A percentile compares a stretch with the other conserved stretches of the same genome.
Conservation (phyloP, 140 eudicot genomes). For the Flaveria floridana region DNA sequence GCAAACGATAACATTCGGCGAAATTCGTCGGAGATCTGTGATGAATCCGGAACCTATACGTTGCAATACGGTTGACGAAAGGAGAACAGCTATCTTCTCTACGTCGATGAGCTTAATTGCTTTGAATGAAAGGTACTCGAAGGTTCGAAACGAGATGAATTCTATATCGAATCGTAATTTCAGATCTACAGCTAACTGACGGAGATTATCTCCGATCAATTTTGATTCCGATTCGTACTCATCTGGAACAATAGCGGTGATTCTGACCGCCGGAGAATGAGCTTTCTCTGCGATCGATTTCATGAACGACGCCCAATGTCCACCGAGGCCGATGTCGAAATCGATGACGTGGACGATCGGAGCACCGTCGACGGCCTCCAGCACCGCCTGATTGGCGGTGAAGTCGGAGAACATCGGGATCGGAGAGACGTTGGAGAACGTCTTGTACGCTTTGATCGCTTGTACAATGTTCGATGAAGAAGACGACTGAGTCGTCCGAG, state of each 20-base stretch:
- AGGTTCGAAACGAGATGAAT: slow-evolving; percentile 55
- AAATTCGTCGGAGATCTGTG: slow-evolving; percentile 55
- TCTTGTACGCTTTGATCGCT: slow-evolving; percentile 68
- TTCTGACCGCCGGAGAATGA: slow-evolving; percentile 52
- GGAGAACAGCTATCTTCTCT: slow-evolving; percentile 62
- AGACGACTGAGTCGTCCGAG: slow-evolving; percentile 46
- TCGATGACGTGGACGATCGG: slow-evolving; percentile 74
- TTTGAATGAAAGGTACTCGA: slow-evolving; percentile 66
- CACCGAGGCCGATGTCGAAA: slow-evolving; percentile 84
- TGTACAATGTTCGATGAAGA: slow-evolving; percentile 61
- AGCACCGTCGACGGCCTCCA: slow-evolving; percentile 84
- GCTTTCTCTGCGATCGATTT: slow-evolving; percentile 71
- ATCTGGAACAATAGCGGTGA: slow-evolving; percentile 77
- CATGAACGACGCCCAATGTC: slow-evolving; percentile 90
- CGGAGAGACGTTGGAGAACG: slow-evolving; percentile 79
- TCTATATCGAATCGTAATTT: slow-evolving; percentile 67
- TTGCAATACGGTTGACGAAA: slow-evolving; percentile 66
- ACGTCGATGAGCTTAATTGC: slow-evolving; percentile 68
- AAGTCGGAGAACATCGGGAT: slow-evolving; percentile 90
- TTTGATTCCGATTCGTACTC: slow-evolving; percentile 65
- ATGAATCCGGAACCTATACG: slow-evolving; percentile 62
- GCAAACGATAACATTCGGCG: slow-evolving; percentile 66
- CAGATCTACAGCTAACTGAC: slow-evolving; percentile 76
- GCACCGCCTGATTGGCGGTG: slow-evolving; percentile 88
- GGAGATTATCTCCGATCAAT: slow-evolving; percentile 63